Evolutionary conservation across 1,139 yeast genomes (phyloP), one percentile per base, ranked within the genome.

Genomic region (Zygotorulaspora mrakii): DNA sequence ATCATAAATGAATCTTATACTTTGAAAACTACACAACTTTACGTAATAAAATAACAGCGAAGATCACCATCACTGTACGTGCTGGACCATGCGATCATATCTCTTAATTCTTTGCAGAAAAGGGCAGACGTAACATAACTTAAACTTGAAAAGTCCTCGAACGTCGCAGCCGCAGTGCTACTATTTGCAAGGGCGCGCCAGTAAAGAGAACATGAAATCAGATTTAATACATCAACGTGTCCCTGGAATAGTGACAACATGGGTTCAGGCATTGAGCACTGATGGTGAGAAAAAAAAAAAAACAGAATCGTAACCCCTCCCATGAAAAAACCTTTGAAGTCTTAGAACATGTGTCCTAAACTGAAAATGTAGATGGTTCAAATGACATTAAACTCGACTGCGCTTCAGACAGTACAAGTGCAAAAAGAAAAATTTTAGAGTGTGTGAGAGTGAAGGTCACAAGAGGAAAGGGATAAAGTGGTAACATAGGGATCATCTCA

Each of bases 391-490:
- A 48, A 50, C 59, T 43, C 53, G 60, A 54, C 58, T 57, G 62
- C 61, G 61, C 62, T 56, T 55, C 62, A 39, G 62, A 52, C 62
- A 55, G 52, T 31, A 34, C 42, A 39, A 39, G 42, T 28, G 33
- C 32, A 25, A 25, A 31, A 13, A 20, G 11, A 21, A 14, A 16
- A 17, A 11, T 13, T 16, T 17, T n/a, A 12, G 34, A 10, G 27
- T n/a, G n/a, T n/a, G n/a, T n/a, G n/a, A 36, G 20, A 28, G 11
- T 24, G 40, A 36, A 32, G 34, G 31, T 17, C 14, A 12, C 4
- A 12, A 25, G 26, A 33, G 30, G 30, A 24, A 33, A 32, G 33
- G 37, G 21, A 34, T 31, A 12, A 17, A 36, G 35, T 32, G 42
- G 32, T 22, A n/a, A 31, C 24, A 21, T 23, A 14, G n/a, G 26